phyloP scores from a whole-genome alignment of 768 basidiomycete species.

The Lactifluus piperatus region DNA sequence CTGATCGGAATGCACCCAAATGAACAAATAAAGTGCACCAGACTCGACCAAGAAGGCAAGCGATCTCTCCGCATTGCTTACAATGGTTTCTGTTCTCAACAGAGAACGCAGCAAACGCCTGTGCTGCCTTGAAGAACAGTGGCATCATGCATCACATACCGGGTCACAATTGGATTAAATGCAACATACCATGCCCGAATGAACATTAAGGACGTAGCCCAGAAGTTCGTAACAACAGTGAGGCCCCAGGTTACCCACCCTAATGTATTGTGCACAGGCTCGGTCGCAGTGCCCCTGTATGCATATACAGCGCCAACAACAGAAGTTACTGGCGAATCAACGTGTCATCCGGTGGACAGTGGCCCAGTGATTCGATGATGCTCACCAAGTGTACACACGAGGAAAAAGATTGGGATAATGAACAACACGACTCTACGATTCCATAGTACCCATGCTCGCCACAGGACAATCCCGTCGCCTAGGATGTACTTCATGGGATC shows the following conservation, averaged over 20 bases:
- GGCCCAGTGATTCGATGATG: background rate
- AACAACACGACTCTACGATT: background rate
- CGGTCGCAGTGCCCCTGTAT: background rate
- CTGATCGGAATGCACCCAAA: background rate
- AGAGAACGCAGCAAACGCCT: background rate
- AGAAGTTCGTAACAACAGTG: conserved; percentile 4
- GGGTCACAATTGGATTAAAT: background rate
- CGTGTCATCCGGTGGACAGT: background rate
- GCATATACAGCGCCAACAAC: background rate
- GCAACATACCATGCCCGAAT: conserved; percentile 4
- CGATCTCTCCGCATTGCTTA: background rate
- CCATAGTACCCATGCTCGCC: conserved; percentile 12
- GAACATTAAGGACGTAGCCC: conserved; percentile 10
- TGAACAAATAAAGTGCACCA: background rate
- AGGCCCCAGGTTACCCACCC: background rate
- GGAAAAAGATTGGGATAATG: background rate
- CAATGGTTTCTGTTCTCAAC: background rate
- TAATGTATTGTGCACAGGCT: background rate
- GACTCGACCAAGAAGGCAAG: conserved; percentile 8
- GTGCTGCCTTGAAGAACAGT: background rate
- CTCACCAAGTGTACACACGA: conserved; percentile 2
- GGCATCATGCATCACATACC: background rate
- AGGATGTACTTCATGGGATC: background rate
- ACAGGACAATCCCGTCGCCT: conserved; percentile 4
- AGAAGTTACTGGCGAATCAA: background rate